Evolutionary conservation across 1,284 basidiomycete species (phyloP).

Genomic region (Cutaneotrichosporon sp.): DNA sequence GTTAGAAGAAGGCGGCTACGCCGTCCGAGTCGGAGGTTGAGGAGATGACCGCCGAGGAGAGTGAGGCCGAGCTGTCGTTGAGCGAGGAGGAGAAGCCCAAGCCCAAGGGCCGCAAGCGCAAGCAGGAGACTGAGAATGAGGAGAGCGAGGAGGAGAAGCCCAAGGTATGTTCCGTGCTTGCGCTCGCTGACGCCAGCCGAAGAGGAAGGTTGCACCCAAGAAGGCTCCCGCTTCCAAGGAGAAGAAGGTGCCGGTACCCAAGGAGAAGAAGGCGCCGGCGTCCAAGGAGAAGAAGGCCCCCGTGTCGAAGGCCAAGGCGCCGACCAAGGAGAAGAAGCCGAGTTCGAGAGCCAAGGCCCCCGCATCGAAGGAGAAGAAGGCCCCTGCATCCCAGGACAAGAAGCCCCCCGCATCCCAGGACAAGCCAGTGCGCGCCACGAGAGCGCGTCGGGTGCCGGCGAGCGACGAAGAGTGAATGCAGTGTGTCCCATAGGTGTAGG

Average conservation of each 20-base stretch:
- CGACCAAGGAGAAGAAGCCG: conserved; percentile 9
- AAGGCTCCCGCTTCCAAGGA: neutral
- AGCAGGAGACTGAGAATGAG: conserved; percentile 10
- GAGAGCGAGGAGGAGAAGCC: conserved; percentile 18
- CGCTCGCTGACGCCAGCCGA: neutral
- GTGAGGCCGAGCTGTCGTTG: neutral
- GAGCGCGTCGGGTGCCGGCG: neutral
- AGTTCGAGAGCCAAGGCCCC: conserved; percentile 3
- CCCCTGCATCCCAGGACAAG: conserved; percentile 11
- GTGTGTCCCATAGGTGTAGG: neutral
- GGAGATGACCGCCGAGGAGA: conserved; percentile 1
- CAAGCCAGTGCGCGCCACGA: conserved; percentile 4
- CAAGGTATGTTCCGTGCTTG: conserved; percentile 3
- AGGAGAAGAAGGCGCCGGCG: neutral
- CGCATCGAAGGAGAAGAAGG: conserved; percentile 6
- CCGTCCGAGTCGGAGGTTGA: conserved; percentile 9
- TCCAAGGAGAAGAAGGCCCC: neutral
- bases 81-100: conserved; percentile 11
- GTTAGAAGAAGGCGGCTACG: conserved; percentile 5
- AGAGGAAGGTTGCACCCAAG: neutral
- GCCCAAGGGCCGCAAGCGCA: neutral
- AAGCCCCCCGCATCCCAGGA: conserved; percentile 10
- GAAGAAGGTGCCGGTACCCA: neutral
- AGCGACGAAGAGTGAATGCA: neutral
- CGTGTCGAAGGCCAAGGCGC: neutral